phyloP scores from a whole-genome alignment of 2,329 filamentous ascomycete species.

The Dothidotthia symphoricarpi region DNA sequence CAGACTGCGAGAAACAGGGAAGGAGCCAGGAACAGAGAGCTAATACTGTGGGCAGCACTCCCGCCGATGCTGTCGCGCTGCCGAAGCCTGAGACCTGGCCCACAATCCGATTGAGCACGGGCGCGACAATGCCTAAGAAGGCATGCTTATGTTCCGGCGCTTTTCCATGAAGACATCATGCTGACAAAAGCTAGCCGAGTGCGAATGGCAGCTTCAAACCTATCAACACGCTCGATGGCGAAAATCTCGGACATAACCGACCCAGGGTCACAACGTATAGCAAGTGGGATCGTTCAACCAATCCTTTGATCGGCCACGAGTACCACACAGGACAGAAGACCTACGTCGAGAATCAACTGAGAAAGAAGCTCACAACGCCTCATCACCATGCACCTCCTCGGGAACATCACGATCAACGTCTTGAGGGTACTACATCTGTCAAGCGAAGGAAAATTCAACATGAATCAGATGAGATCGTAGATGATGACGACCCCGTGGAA shows the following conservation, averaged over 20 bases:
- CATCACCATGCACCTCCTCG: not conserved
- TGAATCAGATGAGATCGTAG: slow-evolving; percentile 6
- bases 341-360: slow-evolving; percentile 1
- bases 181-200: slow-evolving; percentile 17
- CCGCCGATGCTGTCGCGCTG: slow-evolving; percentile 17
- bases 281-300: slow-evolving; percentile 4
- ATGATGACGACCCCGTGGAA: slow-evolving; percentile 14
- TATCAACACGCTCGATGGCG: slow-evolving; percentile 12
- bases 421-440: not conserved
- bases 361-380: slow-evolving; percentile 2
- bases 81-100: slow-evolving; percentile 7
- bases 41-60: slow-evolving; percentile 14
- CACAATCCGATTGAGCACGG: too few species aligned
- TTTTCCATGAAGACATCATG: not conserved
- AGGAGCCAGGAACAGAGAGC: not conserved
- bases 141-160: not conserved
- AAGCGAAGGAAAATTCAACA: slow-evolving; percentile 25
- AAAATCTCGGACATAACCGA: slow-evolving; percentile 1
- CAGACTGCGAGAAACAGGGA: too few species aligned
- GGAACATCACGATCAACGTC: not conserved
- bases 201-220: slow-evolving; percentile 12
- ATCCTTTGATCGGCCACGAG: slow-evolving; percentile 5
- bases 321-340: slow-evolving; percentile 10
- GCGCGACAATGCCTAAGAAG: slow-evolving; percentile 1
- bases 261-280: slow-evolving; percentile 15